These are phyloP conservation scores for Pestalotiopsis sp. DNA, from an alignment of 2,329 filamentous ascomycete genomes.

Conservation along the genomic window DNA sequence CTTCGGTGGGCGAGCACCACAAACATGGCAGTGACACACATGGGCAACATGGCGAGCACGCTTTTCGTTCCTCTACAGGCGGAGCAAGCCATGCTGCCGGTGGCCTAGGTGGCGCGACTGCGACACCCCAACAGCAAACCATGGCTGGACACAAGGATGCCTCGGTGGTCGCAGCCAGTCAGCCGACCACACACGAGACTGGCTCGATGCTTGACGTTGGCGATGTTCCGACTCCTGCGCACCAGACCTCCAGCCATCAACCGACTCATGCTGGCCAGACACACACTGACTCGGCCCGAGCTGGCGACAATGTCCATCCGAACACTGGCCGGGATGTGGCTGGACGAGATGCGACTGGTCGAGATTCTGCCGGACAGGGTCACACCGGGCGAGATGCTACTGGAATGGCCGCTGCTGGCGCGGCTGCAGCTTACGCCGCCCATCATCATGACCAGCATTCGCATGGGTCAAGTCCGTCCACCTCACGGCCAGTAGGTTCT, in stretches of 20 bases:
- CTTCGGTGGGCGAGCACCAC: background rate
- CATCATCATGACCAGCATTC: background rate
- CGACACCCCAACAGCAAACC: background rate
- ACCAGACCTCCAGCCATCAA: background rate
- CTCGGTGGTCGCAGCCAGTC: background rate
- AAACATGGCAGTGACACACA: background rate
- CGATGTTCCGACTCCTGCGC: background rate
- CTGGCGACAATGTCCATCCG: background rate
- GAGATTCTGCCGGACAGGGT: background rate
- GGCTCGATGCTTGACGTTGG: background rate
- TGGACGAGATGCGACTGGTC: background rate
- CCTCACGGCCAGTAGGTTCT: background rate
- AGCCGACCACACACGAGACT: background rate
- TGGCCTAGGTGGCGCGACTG: background rate
- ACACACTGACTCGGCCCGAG: background rate
- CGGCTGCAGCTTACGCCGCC: background rate
- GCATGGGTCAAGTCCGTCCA: background rate
- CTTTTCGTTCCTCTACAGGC: background rate
- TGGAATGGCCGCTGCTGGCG: background rate
- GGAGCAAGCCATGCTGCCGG: background rate
- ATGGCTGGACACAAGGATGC: background rate
- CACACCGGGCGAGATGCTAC: background rate
- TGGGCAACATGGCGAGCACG: background rate
- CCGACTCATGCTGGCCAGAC: background rate
- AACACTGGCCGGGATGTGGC: background rate